Evolutionary conservation across 2,329 filamentous ascomycete species (phyloP).

Genomic region (Clathrospora elynae): DNA sequence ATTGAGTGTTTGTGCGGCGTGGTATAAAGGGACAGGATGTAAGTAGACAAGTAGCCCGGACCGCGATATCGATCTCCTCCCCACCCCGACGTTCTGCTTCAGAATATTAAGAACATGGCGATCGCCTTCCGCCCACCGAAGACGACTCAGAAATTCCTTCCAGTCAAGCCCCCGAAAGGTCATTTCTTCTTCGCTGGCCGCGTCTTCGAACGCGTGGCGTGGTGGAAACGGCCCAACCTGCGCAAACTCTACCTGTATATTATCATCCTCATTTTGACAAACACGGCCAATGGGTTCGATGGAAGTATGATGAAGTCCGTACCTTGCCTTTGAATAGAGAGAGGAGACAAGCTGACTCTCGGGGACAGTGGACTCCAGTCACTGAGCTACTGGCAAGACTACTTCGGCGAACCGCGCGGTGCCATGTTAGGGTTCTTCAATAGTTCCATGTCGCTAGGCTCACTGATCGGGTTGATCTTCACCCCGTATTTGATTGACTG

Average conservation of each 20-base stretch:
- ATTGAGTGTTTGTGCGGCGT: neutral
- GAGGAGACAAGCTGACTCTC: constrained; percentile 7
- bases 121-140: constrained; percentile 12
- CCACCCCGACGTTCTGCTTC: neutral
- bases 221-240: constrained; percentile 17
- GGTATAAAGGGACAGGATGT: neutral
- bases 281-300: constrained; percentile 54
- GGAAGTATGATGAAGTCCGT: constrained; percentile 49
- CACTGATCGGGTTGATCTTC: constrained; percentile 25
- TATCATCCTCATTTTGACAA: constrained; percentile 14
- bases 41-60: neutral
- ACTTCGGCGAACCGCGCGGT: constrained; percentile 30
- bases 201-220: constrained; percentile 12
- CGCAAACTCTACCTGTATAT: constrained; percentile 20
- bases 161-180: constrained; percentile 20
- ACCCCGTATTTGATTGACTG: constrained; percentile 32
- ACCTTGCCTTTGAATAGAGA: constrained; percentile 50
- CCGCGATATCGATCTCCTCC: neutral
- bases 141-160: constrained; percentile 16
- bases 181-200: constrained; percentile 23
- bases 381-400: constrained; percentile 28
- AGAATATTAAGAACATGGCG: constrained; percentile 7
- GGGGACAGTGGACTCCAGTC: constrained; percentile 32
- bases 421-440: constrained; percentile 37
- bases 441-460: constrained; percentile 23